Base-by-base conservation (phyloP, 1,284 basidiomycete genomes). In the Meira nashicola region DNA sequence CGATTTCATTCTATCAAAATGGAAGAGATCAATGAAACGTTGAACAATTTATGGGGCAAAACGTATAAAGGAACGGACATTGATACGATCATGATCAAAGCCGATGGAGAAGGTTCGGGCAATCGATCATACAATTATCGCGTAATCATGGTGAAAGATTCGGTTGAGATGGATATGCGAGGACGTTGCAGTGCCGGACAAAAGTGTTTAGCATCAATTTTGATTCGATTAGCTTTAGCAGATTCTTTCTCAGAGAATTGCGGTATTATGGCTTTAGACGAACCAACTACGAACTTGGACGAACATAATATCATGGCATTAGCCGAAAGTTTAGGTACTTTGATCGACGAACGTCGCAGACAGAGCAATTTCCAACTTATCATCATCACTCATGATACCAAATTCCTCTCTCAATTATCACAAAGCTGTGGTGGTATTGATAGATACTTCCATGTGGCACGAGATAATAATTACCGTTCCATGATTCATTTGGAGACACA, bases 1-100 rank as follows among this genome's bases (percentile, higher is more conserved):
- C 90, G 90, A 78, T 99, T 95, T 76, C 95, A 99, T 76, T 82
- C 88, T n/a, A 84, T 96, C 74, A 99, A 99, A 81, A 97, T 99
- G 95, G 91, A 92, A 79, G 95, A 99, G 82, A 93, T 99, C 74
- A 99, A 99, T 74, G 95, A 86, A 87, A 88, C 59, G 92, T 76
- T 78, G 39, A 67, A 67, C 15, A 72, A 73, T 47, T 80, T 98
- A 1, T 99, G 95, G 95, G 93, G 91, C 76, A 94, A 93, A 82
- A 98, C 94, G 1, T 98, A 99, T 79, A 94, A 98, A 78, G 95
- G 95, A 65, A 97, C 77, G 89, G 94, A 99, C 80, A 98, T 99
- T 73, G 95, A 99, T 79, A 91, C 90, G 17, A 96, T 99, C 71
- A 88, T 89, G 77, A 95, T 99, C 76, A 86, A 87, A 58, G 95